These are phyloP conservation scores for Dorcoceras hygrometricum DNA, from an alignment of 257 asterid species.

Conservation along the genomic window DNA sequence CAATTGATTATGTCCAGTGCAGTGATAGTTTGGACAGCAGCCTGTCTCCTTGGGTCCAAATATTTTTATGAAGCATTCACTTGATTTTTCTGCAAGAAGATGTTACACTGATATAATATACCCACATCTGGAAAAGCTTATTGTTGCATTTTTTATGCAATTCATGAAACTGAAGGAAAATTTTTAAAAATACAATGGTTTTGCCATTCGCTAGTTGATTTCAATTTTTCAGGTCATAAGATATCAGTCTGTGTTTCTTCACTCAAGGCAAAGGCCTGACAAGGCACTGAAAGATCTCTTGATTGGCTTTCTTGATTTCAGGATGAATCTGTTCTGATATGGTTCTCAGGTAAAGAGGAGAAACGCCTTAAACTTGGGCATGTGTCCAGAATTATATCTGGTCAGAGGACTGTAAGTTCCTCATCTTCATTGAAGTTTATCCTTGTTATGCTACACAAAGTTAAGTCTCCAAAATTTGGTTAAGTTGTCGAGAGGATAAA, in stretches of 20 bases:
- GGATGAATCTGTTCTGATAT: slow-evolving; percentile 62
- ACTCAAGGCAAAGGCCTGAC: background rate
- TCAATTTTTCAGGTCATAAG: background rate
- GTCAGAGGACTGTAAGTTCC: slow-evolving; percentile 66
- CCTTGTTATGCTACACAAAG: slow-evolving; percentile 10
- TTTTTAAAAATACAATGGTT: background rate
- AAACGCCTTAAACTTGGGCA: slow-evolving; percentile 55
- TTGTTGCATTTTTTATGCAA: background rate
- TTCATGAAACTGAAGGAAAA: background rate
- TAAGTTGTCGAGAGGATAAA: slow-evolving; percentile 8
- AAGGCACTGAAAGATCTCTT: background rate
- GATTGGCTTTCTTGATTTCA: slow-evolving; percentile 26
- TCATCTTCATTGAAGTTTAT: background rate
- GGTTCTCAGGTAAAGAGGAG: slow-evolving; percentile 65
- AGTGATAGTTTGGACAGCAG: slow-evolving; percentile 12
- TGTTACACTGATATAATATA: background rate
- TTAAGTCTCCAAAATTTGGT: background rate
- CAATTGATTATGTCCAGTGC: slow-evolving; percentile 13
- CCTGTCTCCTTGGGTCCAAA: background rate
- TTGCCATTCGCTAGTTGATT: background rate
- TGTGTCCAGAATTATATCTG: slow-evolving; percentile 59
- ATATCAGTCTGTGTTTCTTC: slow-evolving; percentile 6
- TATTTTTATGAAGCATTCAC: slow-evolving; percentile 7
- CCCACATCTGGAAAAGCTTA: slow-evolving; percentile 1
- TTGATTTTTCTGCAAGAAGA: background rate